phyloP scores from a whole-genome alignment of 2,329 filamentous ascomycete genomes.

The Karstenula rhodostoma region DNA sequence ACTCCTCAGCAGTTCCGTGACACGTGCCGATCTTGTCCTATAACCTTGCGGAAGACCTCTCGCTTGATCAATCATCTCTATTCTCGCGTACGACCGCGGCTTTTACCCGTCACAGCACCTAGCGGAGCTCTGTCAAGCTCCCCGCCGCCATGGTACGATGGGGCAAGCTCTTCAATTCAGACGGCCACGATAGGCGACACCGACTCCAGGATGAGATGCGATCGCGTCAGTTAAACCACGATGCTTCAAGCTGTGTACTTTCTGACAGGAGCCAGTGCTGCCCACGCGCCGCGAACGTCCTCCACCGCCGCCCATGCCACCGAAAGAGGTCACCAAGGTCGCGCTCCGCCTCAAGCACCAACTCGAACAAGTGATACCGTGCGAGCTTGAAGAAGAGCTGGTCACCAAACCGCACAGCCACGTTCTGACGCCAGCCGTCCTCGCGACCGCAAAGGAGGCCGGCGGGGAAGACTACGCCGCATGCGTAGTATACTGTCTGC shows the following conservation, averaged over 20 bases:
- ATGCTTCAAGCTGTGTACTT: not conserved
- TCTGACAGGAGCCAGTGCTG: conserved; percentile 62
- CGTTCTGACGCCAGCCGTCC: conserved; percentile 81
- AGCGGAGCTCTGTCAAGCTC: conserved; percentile 20
- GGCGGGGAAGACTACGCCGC: conserved; percentile 76
- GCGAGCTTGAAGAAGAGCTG: conserved; percentile 79
- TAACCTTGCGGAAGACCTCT: not conserved
- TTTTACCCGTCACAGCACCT: not conserved
- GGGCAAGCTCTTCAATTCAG: conserved; percentile 47
- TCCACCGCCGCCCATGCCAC: conserved; percentile 72
- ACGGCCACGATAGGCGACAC: conserved; percentile 50
- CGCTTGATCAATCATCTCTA: not conserved
- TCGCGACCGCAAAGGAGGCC: conserved; percentile 82
- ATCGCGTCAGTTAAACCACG: conserved; percentile 38
- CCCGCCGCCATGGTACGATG: conserved; percentile 49
- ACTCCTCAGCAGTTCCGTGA: not conserved
- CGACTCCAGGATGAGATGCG: conserved; percentile 53
- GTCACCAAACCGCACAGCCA: conserved; percentile 84
- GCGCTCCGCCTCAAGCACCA: conserved; percentile 90
- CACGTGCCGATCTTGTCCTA: not conserved
- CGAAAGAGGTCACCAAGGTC: conserved; percentile 85
- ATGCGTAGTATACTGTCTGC: conserved; percentile 84
- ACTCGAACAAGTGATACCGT: conserved; percentile 87
- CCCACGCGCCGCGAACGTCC: conserved; percentile 68
- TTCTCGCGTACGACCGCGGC: not conserved